Evolutionary conservation across 75 land plant genomes (phyloP).

Genomic region (Ceratopteris richardii): DNA sequence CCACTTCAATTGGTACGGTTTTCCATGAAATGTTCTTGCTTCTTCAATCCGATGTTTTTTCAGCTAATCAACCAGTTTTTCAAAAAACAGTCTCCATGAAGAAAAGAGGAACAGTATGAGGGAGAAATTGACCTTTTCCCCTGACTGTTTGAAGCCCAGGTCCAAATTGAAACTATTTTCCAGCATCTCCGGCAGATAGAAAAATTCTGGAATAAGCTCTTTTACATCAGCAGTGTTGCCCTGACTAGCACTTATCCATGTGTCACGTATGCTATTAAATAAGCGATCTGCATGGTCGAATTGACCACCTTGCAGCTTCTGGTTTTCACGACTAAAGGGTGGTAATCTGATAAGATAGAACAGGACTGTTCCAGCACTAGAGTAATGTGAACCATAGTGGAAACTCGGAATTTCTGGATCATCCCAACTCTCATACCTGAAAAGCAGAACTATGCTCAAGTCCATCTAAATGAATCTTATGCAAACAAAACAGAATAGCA

Average conservation of each 20-base stretch:
- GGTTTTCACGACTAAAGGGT: conserved; percentile 86
- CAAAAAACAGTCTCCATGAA: no score
- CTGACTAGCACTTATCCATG: conserved; percentile 96
- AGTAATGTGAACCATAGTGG: no score
- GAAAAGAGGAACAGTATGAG: background rate
- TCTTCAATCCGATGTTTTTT: no score
- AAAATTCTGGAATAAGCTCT: conserved; percentile 97
- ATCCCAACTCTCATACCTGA: conserved; percentile 97
- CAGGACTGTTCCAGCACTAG: conserved; percentile 96
- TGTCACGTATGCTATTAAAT: conserved; percentile 82
- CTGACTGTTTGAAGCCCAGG: conserved; percentile 92
- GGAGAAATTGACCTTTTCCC: conserved; percentile 67
- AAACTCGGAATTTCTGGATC: conserved; percentile 96
- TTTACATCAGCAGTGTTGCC: conserved; percentile 99
- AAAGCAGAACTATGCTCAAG: background rate
- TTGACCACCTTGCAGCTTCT: conserved; percentile 90
- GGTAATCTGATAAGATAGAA: conserved; percentile 92
- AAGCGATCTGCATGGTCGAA: conserved; percentile 99
- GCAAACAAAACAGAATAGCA: background rate
- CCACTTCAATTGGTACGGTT: no score
- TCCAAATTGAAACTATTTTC: conserved; percentile 84
- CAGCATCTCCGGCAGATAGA: conserved; percentile 94
- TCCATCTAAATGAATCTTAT: background rate
- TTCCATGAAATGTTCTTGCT: no score
- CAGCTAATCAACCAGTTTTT: no score